Percentiles rank a stretch among this genome's conserved stretches.
phyloP scores from a whole-genome alignment of 306 rosid species.

The Prinsepia uniflora region DNA sequence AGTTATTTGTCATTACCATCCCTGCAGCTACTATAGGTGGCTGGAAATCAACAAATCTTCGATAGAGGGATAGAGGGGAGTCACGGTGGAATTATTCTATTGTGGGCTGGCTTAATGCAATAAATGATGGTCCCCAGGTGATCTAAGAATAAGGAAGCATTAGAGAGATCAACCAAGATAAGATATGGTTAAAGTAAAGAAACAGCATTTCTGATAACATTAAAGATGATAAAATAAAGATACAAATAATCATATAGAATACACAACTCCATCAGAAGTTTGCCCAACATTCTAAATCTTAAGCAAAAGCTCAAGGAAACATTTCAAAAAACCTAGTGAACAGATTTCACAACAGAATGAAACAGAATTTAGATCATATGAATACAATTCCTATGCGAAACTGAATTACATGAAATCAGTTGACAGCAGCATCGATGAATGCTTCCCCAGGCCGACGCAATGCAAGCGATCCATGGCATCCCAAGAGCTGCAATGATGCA shows the following conservation, averaged over 20 bases:
- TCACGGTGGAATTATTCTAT: too few relatives aligned
- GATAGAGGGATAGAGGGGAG: too few relatives aligned
- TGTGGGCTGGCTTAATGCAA: too few relatives aligned
- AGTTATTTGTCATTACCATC: too few relatives aligned
- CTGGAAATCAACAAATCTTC: too few relatives aligned
- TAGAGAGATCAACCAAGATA: too few relatives aligned
- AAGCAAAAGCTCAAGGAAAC: not conserved
- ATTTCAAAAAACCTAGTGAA: not conserved
- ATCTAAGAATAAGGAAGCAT: too few relatives aligned
- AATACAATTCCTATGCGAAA: not conserved
- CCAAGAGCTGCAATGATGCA: slow-evolving; percentile 52
- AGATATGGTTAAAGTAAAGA: too few relatives aligned
- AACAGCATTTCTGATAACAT: not conserved
- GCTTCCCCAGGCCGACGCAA: slow-evolving; percentile 69
- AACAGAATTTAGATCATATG: not conserved
- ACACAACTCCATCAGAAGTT: not conserved
- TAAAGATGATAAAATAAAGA: not conserved
- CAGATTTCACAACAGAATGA: not conserved
- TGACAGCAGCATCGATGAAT: slow-evolving; percentile 44
- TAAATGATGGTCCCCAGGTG: too few relatives aligned
- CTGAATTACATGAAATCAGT: not conserved
- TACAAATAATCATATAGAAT: too few relatives aligned
- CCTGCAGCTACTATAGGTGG: too few relatives aligned
- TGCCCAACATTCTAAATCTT: not conserved
- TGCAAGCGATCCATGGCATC: slow-evolving; percentile 77